Evolutionary conservation across 1,284 basidiomycete species (phyloP), one percentile per base, ranked within the genome.

Genomic region (Phylloporus sp.): DNA sequence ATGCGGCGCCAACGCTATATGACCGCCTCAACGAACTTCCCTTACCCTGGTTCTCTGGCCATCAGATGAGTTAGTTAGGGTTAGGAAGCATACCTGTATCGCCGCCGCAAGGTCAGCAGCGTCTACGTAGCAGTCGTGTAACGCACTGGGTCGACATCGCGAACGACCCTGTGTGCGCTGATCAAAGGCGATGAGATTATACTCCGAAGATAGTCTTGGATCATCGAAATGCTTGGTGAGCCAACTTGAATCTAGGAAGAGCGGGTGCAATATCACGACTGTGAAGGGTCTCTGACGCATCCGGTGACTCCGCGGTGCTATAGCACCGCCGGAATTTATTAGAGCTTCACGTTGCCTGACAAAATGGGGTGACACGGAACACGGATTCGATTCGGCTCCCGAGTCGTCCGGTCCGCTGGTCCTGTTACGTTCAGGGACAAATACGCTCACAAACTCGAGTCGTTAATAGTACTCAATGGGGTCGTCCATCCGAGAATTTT

Each of bases 151-250:
- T 59, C 84, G 80, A 62, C 79, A 83, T 4, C 76, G 72, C 15
- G 89, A 90, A 72, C 78, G 81, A n/a, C 91, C 91, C n/a, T 81
- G 79, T n/a, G 82, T 81, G 11, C 90, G 84, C 67, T 86, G 84
- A 73, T 93, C 91, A 72, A 93, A 87, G 12, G 89, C 87, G 65
- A 93, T 85, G 29, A 92, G 72, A 71, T 93, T 93, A 75, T 82
- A 91, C 42, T 78, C 73, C 0, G 75, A 71, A 64, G 81, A 73
- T 40, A 93, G 77, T 47, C 91, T 82, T 2, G 83, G 83, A 73
- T 92, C 90, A 39, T 86, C 85, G 55, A 91, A 83, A 64, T 92
- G 91, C 29, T 82, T 77, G 34, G 81, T 79, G 64, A 90, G 78
- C 91, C 91, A 92, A 58, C 83, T 79, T 1, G 85, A 85, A 76